These are phyloP conservation scores for Ehretia macrophylla DNA, from an alignment of 257 asterid species.

Conservation along the genomic window DNA sequence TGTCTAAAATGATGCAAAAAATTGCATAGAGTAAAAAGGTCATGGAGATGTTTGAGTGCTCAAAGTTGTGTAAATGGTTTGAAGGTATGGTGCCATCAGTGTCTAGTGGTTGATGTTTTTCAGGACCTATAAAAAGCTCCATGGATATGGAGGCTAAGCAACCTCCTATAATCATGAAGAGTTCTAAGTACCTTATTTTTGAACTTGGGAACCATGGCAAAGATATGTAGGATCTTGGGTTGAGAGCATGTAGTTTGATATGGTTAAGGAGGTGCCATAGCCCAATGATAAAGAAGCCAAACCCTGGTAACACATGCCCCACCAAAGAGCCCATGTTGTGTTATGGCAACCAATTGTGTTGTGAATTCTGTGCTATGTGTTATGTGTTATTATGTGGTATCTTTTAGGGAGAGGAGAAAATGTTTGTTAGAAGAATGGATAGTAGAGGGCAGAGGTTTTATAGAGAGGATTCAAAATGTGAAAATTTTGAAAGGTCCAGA, in stretches of 20 bases:
- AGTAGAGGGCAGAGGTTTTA: not conserved
- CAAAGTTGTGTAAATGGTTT: slow-evolving; percentile 54
- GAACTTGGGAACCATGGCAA: slow-evolving; percentile 70
- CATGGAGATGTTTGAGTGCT: slow-evolving; percentile 70
- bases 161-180: slow-evolving; percentile 38
- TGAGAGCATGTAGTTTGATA: slow-evolving; percentile 49
- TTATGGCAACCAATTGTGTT: not conserved
- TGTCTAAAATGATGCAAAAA: slow-evolving; percentile 50
- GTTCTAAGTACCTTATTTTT: slow-evolving; percentile 46
- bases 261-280: slow-evolving; percentile 73
- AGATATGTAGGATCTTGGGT: slow-evolving; percentile 52
- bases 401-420: not conserved
- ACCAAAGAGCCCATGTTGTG: slow-evolving; percentile 41
- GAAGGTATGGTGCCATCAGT: slow-evolving; percentile 49
- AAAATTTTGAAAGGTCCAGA: slow-evolving; percentile 10
- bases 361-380: not conserved
- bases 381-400: not conserved
- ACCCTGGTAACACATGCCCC: slow-evolving; percentile 73
- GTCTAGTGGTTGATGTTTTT: slow-evolving; percentile 46
- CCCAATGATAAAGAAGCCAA: slow-evolving; percentile 60
- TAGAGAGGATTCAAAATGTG: not conserved
- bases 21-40: slow-evolving; percentile 57
- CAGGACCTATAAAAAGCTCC: slow-evolving; percentile 49
- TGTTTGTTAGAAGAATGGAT: not conserved
- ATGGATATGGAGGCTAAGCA: slow-evolving; percentile 34